Conservation (phyloP, 768 basidiomycete species). For the Suillus lakei region DNA sequence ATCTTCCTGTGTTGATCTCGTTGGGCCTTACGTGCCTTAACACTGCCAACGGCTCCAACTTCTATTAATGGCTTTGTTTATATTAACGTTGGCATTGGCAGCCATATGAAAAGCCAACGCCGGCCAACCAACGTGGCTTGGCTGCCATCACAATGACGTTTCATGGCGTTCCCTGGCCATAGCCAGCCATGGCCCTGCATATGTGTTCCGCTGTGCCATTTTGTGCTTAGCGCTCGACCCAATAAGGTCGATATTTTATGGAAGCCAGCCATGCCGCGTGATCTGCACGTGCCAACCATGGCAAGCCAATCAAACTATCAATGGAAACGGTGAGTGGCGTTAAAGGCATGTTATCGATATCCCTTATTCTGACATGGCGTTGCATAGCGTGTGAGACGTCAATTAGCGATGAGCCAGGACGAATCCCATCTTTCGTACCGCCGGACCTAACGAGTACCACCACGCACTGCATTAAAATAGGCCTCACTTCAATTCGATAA, state of each 20-base stretch:
- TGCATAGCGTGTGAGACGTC: too few relatives aligned
- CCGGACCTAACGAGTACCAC: not conserved
- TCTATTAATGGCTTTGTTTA: not conserved
- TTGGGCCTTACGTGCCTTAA: not conserved
- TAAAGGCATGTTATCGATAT: not conserved
- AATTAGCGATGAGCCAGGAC: not conserved
- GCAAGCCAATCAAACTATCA: not conserved
- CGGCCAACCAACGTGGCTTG: constrained; percentile 2
- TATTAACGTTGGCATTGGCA: not conserved
- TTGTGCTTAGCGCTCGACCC: not conserved
- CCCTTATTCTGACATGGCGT: not conserved
- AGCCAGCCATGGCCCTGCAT: not conserved
- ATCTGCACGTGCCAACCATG: not conserved
- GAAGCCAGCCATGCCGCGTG: not conserved
- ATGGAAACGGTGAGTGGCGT: not conserved
- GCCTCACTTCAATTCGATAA: not conserved
- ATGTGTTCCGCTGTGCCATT: not conserved
- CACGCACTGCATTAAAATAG: not conserved
- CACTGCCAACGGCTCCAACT: too few relatives aligned
- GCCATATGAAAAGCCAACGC: not conserved
- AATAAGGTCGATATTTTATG: not conserved
- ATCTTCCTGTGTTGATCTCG: not conserved
- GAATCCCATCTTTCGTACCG: not conserved
- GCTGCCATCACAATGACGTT: not conserved
- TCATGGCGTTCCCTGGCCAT: not conserved